These are phyloP conservation scores for Fusarium coicis DNA, from an alignment of 2,329 filamentous ascomycete species.

Conservation along the genomic window DNA sequence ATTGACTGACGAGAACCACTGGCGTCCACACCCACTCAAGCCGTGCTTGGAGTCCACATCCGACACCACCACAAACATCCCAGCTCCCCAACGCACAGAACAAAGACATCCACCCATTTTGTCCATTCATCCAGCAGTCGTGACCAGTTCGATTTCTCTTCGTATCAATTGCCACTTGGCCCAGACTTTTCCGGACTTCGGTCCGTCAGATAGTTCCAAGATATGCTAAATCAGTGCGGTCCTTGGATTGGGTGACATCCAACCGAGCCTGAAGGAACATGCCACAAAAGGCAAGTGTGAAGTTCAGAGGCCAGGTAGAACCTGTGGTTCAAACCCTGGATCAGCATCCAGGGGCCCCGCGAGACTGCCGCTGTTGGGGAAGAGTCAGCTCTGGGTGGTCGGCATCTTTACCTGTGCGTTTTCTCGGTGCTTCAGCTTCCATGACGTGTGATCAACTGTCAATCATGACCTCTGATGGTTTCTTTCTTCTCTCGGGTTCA, in stretches of 20 bases:
- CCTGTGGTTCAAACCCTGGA: conserved; percentile 21
- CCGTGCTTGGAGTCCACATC: conserved; percentile 34
- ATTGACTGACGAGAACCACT: conserved; percentile 29
- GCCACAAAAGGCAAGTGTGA: conserved; percentile 1
- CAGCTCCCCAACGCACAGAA: conserved; percentile 34
- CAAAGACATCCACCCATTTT: conserved; percentile 36
- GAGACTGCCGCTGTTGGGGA: conserved; percentile 30
- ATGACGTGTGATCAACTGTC: neutral
- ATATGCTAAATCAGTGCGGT: conserved; percentile 21
- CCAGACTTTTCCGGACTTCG: conserved; percentile 30
- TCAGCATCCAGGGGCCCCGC: conserved; percentile 24
- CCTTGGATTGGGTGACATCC: conserved; percentile 23
- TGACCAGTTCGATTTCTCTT: conserved; percentile 20
- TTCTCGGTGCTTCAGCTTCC: neutral
- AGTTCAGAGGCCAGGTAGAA: neutral
- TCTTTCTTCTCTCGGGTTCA: neutral
- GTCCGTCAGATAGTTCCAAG: conserved; percentile 15
- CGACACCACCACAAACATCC: conserved; percentile 41
- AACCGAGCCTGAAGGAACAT: conserved; percentile 1
- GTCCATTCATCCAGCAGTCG: conserved; percentile 30
- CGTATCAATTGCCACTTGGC: conserved; percentile 21
- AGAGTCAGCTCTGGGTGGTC: conserved; percentile 3
- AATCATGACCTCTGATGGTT: neutral
- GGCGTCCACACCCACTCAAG: conserved; percentile 35
- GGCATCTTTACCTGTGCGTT: conserved; percentile 10